phyloP scores from a whole-genome alignment of 2,329 filamentous ascomycete species.

The Ceratocystis ficicola region DNA sequence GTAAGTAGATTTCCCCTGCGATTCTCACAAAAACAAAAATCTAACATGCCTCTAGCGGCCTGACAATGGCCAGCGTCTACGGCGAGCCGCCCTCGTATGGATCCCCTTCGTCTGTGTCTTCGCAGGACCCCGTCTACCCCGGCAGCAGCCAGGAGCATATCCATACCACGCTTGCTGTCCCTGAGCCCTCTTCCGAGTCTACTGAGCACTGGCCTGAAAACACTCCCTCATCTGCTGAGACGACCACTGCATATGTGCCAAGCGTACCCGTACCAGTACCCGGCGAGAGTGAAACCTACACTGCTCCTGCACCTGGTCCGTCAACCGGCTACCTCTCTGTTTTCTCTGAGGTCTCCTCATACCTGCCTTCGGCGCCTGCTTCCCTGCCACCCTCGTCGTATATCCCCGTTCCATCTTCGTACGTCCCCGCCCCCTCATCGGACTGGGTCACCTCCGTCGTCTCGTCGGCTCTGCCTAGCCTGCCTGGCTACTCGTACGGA shows the following conservation, averaged over 20 bases:
- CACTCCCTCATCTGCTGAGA: background rate
- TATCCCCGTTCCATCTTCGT: background rate
- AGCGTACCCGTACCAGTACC: background rate
- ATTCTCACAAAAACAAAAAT: background rate
- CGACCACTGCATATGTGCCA: background rate
- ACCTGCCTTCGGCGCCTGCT: background rate
- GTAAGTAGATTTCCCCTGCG: constrained; percentile 3
- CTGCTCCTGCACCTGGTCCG: background rate
- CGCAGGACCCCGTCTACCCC: background rate
- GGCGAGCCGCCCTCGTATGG: constrained; percentile 14
- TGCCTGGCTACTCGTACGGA: constrained; percentile 9
- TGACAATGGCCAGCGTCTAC: constrained; percentile 16
- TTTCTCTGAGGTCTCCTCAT: background rate
- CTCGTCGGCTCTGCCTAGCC: constrained; percentile 10
- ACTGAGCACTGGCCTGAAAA: background rate
- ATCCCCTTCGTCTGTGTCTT: background rate
- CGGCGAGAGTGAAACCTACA: background rate
- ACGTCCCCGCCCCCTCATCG: background rate
- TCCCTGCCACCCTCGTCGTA: background rate
- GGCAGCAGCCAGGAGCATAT: background rate
- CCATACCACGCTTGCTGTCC: background rate
- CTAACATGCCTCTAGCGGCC: constrained; percentile 13
- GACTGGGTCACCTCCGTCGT: background rate
- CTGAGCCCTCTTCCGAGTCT: background rate
- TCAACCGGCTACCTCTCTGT: background rate